Evolutionary conservation across 352 stramenopile species (phyloP), one percentile per base, ranked within the genome.

Genomic region (Phytopythium aichiense): DNA sequence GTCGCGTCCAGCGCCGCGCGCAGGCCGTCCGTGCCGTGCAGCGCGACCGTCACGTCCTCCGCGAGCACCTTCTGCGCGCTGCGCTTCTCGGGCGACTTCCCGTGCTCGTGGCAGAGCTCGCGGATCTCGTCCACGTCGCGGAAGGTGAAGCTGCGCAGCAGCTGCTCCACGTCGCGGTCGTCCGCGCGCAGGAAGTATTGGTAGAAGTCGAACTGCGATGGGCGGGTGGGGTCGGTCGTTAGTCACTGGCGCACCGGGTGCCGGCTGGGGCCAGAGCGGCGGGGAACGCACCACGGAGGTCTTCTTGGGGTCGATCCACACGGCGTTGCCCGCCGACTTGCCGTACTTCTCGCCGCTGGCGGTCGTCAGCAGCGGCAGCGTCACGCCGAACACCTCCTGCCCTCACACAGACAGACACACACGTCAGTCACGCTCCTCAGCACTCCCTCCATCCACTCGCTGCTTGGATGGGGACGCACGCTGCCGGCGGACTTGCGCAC

Each of bases 61-160:
- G 87, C 82, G 16, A 95, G 65, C 49, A 91, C 57, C 40, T 79
- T 81, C 60, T 94, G 79, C 31, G 87, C 87, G 50, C 61, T 60
- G 42, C 91, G 81, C 61, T 96, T 91, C 67, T 96, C 80, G 5
- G 97, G 87, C 8, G 69, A 68, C 71, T 89, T 82, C 6, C 72
- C 52, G 65, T 96, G 84, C 62, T 94, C 76, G 52, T 77, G 62
- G 40, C 94, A 79, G 57, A 98, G 88, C 45, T 93, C 79, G 5
- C 79, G 68, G 65, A 99, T 98, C 51, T 98, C 88, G 16, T 96
- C 77, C 45, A 99, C 61, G 15, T 90, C 79, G 43, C 99, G 71
- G 71, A 99, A 98, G 16, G 97, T 99, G 66, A 99, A 99, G 38
- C 98, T 89, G 74, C 98, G 98, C 60, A 99, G 74, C 60, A 99